A percentile compares a stretch with the other conserved stretches of the same genome.
phyloP scores from a whole-genome alignment of 177 flowering plant genomes.

The Tripterygium wilfordii region DNA sequence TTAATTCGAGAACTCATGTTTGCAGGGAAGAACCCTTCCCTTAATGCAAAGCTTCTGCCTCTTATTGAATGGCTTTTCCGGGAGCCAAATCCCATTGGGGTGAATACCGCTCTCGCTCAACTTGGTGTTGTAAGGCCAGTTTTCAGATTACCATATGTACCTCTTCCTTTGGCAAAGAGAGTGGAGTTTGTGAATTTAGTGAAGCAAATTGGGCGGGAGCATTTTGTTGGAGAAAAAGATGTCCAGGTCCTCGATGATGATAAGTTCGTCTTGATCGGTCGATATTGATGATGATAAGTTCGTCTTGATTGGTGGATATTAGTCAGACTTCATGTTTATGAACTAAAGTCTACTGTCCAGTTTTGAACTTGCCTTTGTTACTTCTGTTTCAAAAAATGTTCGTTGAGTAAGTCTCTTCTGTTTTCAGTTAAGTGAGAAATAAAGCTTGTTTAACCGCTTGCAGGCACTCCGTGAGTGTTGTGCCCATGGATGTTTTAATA shows the following conservation, averaged over 20 bases:
- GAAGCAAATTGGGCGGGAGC: constrained; percentile 61
- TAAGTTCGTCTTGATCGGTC: constrained; percentile 56
- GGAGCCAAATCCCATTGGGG: constrained; percentile 79
- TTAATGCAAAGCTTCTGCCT: constrained; percentile 59
- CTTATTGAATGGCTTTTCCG: constrained; percentile 65
- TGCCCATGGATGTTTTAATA: no score
- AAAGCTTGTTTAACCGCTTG: no score
- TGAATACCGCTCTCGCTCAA: constrained; percentile 81
- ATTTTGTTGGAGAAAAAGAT: constrained; percentile 70
- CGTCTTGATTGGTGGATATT: no score
- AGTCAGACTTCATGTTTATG: no score
- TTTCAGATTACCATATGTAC: constrained; percentile 76
- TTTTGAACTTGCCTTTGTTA: no score
- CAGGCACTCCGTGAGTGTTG: no score
- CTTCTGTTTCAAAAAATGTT: no score
- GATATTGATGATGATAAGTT: no score
- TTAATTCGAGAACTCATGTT: constrained; percentile 63
- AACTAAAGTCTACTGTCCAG: no score
- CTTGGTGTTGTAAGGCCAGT: constrained; percentile 78
- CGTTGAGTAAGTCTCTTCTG: no score
- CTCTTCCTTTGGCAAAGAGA: constrained; percentile 58
- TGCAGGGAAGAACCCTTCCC: constrained; percentile 46
- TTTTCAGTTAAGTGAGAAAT: no score
- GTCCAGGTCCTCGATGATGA: constrained; percentile 74
- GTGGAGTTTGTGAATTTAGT: constrained; percentile 68